phyloP scores from a whole-genome alignment of 208 protist species.

The Wallacemonas rigidus region DNA sequence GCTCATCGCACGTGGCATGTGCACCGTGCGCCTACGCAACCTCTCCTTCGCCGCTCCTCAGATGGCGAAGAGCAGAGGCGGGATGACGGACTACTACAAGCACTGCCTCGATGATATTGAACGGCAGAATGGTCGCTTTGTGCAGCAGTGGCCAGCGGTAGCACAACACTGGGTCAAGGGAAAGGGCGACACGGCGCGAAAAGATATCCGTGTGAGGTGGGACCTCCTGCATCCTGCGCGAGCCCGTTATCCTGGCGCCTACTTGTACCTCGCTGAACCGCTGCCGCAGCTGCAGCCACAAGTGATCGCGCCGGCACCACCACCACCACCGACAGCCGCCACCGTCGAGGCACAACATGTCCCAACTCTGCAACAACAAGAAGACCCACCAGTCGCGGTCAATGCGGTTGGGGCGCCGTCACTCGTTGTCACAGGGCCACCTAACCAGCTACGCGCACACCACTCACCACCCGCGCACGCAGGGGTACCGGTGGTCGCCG shows the following conservation, averaged over 20 bases:
- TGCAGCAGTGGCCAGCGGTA: constrained; percentile 73
- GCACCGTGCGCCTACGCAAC: constrained; percentile 79
- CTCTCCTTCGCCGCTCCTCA: constrained; percentile 80
- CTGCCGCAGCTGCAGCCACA: constrained; percentile 51
- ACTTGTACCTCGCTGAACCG: constrained; percentile 45
- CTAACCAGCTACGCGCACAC: background rate
- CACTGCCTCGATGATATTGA: constrained; percentile 66
- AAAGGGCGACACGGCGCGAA: constrained; percentile 47
- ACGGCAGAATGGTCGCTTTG: constrained; percentile 68
- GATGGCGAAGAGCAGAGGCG: constrained; percentile 81
- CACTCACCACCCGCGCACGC: background rate
- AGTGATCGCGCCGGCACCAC: background rate
- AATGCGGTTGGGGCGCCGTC: background rate
- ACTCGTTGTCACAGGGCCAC: background rate
- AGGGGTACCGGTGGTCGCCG: background rate
- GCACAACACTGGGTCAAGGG: constrained; percentile 80
- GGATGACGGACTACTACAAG: constrained; percentile 91
- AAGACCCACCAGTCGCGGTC: background rate
- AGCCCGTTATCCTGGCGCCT: constrained; percentile 50
- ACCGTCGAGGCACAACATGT: background rate
- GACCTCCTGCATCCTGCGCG: constrained; percentile 64
- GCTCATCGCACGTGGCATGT: constrained; percentile 74
- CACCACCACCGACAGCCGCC: background rate
- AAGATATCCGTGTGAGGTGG: constrained; percentile 84
- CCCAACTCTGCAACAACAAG: background rate